Conservation (phyloP, 305 asterid genomes). For the Fraxinus dipetala region DNA sequence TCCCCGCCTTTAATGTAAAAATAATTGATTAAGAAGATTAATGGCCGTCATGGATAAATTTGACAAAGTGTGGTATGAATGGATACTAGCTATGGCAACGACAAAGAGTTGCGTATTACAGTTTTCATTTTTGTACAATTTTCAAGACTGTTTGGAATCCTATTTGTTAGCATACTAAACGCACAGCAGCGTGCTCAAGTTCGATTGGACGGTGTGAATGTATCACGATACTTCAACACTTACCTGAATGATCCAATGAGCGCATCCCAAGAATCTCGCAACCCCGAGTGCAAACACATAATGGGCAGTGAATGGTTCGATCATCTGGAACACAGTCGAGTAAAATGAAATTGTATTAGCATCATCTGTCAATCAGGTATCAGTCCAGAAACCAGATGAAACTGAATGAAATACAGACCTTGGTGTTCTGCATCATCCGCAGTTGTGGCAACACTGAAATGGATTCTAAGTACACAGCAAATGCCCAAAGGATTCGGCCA, state of each 20-base stretch:
- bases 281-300: slow-evolving; percentile 79
- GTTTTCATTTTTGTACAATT: background rate
- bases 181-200: background rate
- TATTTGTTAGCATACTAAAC: background rate
- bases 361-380: background rate
- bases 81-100: background rate
- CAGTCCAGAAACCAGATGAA: background rate
- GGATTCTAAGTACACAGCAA: slow-evolving; percentile 70
- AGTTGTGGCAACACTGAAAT: slow-evolving; percentile 80
- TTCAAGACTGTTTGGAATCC: background rate
- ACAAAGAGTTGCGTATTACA: background rate
- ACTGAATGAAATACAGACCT: slow-evolving; percentile 37
- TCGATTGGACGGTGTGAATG: background rate
- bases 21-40: background rate
- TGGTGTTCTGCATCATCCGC: slow-evolving; percentile 76
- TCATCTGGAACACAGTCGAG: slow-evolving; percentile 43
- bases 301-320: slow-evolving; percentile 84
- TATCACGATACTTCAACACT: background rate
- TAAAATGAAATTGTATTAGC: background rate
- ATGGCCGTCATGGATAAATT: background rate
- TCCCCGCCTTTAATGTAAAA: background rate
- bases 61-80: background rate
- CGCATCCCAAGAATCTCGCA: slow-evolving; percentile 71
- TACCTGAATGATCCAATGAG: slow-evolving; percentile 87
- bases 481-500: slow-evolving; percentile 68